These are phyloP conservation scores for Diplocarpon mali DNA, from an alignment of 2,329 filamentous ascomycete genomes.

Conservation along the genomic window DNA sequence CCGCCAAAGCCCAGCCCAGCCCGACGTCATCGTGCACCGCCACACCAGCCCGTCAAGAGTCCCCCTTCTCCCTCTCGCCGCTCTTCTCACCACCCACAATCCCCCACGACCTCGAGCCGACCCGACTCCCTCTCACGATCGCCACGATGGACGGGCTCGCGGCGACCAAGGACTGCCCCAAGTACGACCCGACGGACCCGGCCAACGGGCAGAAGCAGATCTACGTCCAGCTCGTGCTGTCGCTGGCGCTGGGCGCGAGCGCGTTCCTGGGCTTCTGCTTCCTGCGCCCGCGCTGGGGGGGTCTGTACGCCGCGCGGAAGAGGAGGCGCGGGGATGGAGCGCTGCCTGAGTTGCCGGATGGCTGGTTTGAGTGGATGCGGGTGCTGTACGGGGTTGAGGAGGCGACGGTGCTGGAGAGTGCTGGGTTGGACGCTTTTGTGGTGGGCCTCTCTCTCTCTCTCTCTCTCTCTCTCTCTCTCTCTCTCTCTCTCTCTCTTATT, in stretches of 20 bases:
- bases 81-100: no score
- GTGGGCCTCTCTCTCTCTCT: slow-evolving; percentile 33
- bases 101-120: no score
- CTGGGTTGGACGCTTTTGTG: slow-evolving; percentile 90
- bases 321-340: slow-evolving; percentile 47
- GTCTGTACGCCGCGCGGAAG: slow-evolving; percentile 82
- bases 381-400: slow-evolving; percentile 76
- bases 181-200: slow-evolving; percentile 22
- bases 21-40: no score
- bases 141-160: slow-evolving; percentile 7
- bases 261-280: slow-evolving; percentile 71
- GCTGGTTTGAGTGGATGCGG: slow-evolving; percentile 88
- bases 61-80: no score
- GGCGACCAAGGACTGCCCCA: slow-evolving; percentile 16
- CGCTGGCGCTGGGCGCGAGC: slow-evolving; percentile 54
- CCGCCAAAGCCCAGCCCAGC: no score
- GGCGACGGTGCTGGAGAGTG: slow-evolving; percentile 78
- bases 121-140: not conserved
- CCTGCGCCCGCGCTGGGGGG: slow-evolving; percentile 82
- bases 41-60: no score
- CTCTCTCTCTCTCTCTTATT: not conserved
- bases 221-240: slow-evolving; percentile 59
- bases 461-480: not conserved
- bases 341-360: slow-evolving; percentile 71
- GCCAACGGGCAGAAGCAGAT: slow-evolving; percentile 20